These are phyloP conservation scores for Talaromyces sp. DNA, from an alignment of 2,329 filamentous ascomycete genomes.

Conservation along the genomic window DNA sequence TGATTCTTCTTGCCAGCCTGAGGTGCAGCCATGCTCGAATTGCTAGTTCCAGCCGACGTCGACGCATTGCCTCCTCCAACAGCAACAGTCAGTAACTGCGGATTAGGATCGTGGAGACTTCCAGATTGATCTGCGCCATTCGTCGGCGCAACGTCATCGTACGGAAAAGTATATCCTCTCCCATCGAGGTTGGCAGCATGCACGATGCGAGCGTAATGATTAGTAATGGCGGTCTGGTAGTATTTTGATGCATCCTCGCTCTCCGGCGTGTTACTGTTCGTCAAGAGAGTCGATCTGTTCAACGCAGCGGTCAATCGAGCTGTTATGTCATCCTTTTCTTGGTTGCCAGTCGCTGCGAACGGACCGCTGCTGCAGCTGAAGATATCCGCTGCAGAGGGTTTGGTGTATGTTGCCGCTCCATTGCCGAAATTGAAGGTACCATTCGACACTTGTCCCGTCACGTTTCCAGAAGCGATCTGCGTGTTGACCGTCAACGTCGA, in stretches of 20 bases:
- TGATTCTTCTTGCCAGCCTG: background rate
- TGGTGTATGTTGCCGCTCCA: slow-evolving; percentile 50
- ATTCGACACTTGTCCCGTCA: slow-evolving; percentile 49
- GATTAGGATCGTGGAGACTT: slow-evolving; percentile 56
- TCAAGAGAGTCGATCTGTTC: slow-evolving; percentile 66
- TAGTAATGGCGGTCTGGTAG: slow-evolving; percentile 55
- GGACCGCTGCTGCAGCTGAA: slow-evolving; percentile 63
- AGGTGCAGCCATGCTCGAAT: background rate
- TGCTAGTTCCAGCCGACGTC: slow-evolving; percentile 15
- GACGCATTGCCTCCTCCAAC: slow-evolving; percentile 46
- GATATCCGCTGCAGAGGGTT: slow-evolving; percentile 60
- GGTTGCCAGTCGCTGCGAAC: slow-evolving; percentile 47
- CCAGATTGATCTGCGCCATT: slow-evolving; percentile 59
- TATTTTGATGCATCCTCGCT: slow-evolving; percentile 49
- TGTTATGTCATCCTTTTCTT: slow-evolving; percentile 59
- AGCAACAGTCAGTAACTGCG: slow-evolving; percentile 54
- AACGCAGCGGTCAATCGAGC: slow-evolving; percentile 72
- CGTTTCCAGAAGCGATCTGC: slow-evolving; percentile 56
- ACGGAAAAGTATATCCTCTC: slow-evolving; percentile 66
- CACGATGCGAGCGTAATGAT: slow-evolving; percentile 64
- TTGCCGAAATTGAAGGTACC: slow-evolving; percentile 43
- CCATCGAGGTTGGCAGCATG: slow-evolving; percentile 59
- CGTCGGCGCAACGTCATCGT: slow-evolving; percentile 63
- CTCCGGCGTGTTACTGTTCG: slow-evolving; percentile 50
- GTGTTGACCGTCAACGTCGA: slow-evolving; percentile 59